A percentile compares a stretch with the other conserved stretches of the same genome.
These are phyloP conservation scores for Pseudofabraea citricarpa DNA, from an alignment of 2,329 filamentous ascomycete genomes.

Conservation along the genomic window DNA sequence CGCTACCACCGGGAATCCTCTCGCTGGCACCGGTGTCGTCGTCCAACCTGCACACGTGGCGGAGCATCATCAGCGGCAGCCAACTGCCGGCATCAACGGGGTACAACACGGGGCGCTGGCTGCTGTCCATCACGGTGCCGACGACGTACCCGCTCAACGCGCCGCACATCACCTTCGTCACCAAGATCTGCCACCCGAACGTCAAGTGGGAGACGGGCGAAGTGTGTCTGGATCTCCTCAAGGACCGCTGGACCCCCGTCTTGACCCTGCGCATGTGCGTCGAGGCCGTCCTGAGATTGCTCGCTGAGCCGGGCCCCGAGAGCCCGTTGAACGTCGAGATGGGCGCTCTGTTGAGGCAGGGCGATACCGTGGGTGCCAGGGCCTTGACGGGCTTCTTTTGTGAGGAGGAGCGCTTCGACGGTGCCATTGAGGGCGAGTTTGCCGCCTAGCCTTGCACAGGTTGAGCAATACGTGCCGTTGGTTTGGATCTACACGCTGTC, in stretches of 20 bases:
- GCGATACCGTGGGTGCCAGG: slow-evolving; percentile 64
- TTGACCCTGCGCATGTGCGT: slow-evolving; percentile 76
- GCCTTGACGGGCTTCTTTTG: slow-evolving; percentile 70
- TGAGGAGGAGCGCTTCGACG: slow-evolving; percentile 44
- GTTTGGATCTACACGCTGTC: too few species aligned
- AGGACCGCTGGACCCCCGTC: slow-evolving; percentile 75
- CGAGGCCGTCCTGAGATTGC: slow-evolving; percentile 66
- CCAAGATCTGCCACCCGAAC: slow-evolving; percentile 82
- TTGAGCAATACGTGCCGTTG: too few species aligned
- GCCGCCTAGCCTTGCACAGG: too few species aligned
- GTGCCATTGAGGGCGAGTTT: slow-evolving; percentile 24
- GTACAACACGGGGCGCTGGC: slow-evolving; percentile 66
- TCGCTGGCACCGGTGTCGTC: slow-evolving; percentile 50
- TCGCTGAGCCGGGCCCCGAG: slow-evolving; percentile 65
- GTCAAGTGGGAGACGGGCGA: slow-evolving; percentile 71
- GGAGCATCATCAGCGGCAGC: slow-evolving; percentile 53
- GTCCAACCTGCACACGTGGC: slow-evolving; percentile 52
- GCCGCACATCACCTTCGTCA: slow-evolving; percentile 76
- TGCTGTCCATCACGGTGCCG: slow-evolving; percentile 72
- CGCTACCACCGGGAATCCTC: slow-evolving; percentile 49
- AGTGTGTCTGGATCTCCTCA: slow-evolving; percentile 87
- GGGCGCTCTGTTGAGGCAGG: slow-evolving; percentile 60
- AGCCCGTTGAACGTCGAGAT: slow-evolving; percentile 76
- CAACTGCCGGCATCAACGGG: slow-evolving; percentile 14
- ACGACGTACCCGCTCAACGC: slow-evolving; percentile 72